A percentile compares a stretch with the other conserved stretches of the same genome.
These are phyloP conservation scores for Eucalyptus polyanthemos DNA, from an alignment of 345 rosid species.

Conservation along the genomic window DNA sequence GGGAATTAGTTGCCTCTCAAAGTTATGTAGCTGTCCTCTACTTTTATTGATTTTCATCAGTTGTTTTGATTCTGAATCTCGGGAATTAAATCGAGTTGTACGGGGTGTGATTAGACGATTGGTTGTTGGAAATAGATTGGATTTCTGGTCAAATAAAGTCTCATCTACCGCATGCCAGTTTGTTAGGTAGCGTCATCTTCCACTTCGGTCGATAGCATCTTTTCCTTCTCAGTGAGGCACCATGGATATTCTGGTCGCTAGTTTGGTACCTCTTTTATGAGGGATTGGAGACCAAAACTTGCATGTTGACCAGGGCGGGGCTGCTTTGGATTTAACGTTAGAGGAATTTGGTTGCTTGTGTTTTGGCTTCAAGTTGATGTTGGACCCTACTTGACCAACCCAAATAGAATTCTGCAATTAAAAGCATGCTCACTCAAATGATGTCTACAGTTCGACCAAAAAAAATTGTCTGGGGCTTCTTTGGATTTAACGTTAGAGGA, in stretches of 20 bases:
- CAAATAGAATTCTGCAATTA: not conserved
- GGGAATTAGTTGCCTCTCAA: not conserved
- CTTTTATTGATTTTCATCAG: not conserved
- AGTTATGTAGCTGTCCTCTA: not conserved
- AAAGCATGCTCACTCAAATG: not conserved
- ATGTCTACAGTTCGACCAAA: not conserved
- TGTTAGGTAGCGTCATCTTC: not conserved
- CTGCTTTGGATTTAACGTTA: not conserved
- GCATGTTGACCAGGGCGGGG: not conserved
- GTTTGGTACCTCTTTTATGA: not conserved
- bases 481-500: not conserved
- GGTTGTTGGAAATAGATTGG: not conserved
- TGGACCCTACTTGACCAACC: not conserved
- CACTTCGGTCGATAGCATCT: not conserved
- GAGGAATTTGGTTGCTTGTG: not conserved
- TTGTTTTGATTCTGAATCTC: not conserved
- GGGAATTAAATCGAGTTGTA: not conserved
- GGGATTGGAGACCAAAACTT: not conserved
- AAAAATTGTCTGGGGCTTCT: not conserved
- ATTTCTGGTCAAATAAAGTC: not conserved
- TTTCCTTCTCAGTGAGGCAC: not conserved
- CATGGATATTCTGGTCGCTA: not conserved
- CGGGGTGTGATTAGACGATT: not conserved
- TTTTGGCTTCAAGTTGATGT: not conserved
- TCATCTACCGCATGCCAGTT: not conserved